Evolutionary conservation across 148 eudicot species (phyloP), one percentile per base, ranked within the genome.

Genomic region (Heliosperma pusillum): DNA sequence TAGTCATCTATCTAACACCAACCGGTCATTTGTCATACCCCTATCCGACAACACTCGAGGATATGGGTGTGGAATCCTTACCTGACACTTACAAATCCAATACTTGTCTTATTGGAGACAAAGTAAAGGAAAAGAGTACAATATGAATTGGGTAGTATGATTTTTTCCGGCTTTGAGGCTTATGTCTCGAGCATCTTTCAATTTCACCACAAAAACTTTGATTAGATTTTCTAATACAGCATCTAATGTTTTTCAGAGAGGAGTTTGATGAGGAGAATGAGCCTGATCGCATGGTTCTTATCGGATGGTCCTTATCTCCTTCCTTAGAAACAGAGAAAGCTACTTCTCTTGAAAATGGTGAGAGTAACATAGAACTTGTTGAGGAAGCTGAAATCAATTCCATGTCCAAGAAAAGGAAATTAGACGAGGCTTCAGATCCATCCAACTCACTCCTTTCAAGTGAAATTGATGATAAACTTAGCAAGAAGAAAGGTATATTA

Each of bases 251-350:
- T 72, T 22, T 22, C 85, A 92, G 99, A 77, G 99, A 92, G 83
- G 94, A 90, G 55, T 95, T 95, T 83, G 99, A 95, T 44, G 97
- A 94, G 83, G 97, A 90, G 70, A 90, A 92, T 82, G 99, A 95
- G 84, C 97, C 97, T 20, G 99, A 95, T 83, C 92, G 89, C 9
- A 92, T 95, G 99, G 83, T 95, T 86, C 94, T 95, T 50, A 82
- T 87, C 53, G 99, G 97, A 79, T 92, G 94, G 99, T 81, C 90
- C 4, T 83, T 81, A 72, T 73, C 88, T 71, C 85, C 81, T 47
- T 79, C 82, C 55, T 69, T 75, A 44, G 90, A 80, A 45, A 84
- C 83, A 78, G 89, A 85, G 22, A 81, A 63, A n/a, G 76, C 76
- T 12, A 11, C 80, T 64, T 30, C 90, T 61, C 36, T 70, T 29